Base-by-base conservation (phyloP, 768 basidiomycete species). In the Serendipita sp. region DNA sequence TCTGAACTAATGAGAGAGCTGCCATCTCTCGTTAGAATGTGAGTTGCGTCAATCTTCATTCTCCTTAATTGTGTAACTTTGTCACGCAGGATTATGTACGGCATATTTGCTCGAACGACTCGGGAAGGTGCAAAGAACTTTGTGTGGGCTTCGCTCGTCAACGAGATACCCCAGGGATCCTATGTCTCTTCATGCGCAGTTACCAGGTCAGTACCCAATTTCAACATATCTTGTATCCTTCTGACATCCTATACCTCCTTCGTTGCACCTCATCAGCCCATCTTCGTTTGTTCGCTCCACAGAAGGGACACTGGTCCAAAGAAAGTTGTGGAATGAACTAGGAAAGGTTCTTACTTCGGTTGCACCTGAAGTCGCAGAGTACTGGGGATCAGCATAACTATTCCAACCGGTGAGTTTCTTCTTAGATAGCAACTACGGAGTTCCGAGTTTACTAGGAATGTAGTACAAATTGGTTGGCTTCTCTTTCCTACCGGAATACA, bases 131-230 rank as follows among this genome's bases (percentile, higher is more conserved):
- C 53, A 58, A 58, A 58, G 53, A 58, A 22, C 17, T 58, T 22
- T 20, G 14, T 33, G 20, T 58, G 53, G 53, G 53, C 53, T 22
- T 26, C 53, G 9, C 33, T 58, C 4, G 11, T 9, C 53, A 33
- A 58, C 17, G 53, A 58, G 11, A 58, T 58, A 4, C 53, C 53
- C 11, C 33, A 28, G n/a, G 53, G 53, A 4, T 28, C 53, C 30
- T 58, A 58, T 58, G 30, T 26, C 31, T 58, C 53, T 34, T 58
- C 53, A 11, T 58, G 53, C 31, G n/a, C 22, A 58, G 53, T 58
- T 4, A 58, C 17, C 4, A 11, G 11, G 53, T 58, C 11, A 24
- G 53, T 58, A n/a, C 9, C 30, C 13, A n/a, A 34, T n/a, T 2
- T 17, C 45, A 38, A 48, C n/a, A n/a, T 28, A 7, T 5, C 9